Conservation (phyloP, 768 basidiomycete genomes). For the Pisolithus sp. region DNA sequence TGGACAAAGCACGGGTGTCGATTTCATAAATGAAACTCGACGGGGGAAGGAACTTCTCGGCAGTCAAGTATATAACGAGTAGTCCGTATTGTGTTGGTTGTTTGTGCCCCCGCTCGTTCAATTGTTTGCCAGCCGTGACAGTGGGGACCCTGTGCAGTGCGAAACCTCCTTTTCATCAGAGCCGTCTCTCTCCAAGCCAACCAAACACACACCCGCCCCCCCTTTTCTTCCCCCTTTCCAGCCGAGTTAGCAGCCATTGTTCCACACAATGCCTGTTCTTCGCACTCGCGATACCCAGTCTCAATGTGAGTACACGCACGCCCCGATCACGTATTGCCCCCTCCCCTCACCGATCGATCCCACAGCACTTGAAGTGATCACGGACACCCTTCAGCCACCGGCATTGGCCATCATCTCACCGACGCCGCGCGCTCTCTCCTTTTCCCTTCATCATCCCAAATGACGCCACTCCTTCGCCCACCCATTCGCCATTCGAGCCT, state of each 20-base stretch:
- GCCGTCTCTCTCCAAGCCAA: slow-evolving; percentile 19
- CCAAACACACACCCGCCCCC: slow-evolving; percentile 24
- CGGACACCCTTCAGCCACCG: slow-evolving; percentile 54
- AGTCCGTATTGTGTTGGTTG: slow-evolving; percentile 50
- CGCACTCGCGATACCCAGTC: slow-evolving; percentile 72
- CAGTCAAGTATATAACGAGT: slow-evolving; percentile 46
- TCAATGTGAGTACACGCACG: slow-evolving; percentile 32
- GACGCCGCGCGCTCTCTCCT: slow-evolving; percentile 51
- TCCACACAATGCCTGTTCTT: slow-evolving; percentile 61
- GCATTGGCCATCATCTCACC: slow-evolving; percentile 48
- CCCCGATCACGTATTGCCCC: neutral
- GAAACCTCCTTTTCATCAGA: slow-evolving; percentile 38
- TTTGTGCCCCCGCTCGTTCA: slow-evolving; percentile 55
- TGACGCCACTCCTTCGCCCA: slow-evolving; percentile 53
- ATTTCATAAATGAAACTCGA: slow-evolving; percentile 33
- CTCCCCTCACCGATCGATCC: neutral
- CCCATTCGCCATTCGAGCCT: slow-evolving; percentile 70
- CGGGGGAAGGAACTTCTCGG: slow-evolving; percentile 4
- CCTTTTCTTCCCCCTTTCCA: slow-evolving; percentile 22
- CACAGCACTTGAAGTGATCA: slow-evolving; percentile 70
- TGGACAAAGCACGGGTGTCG: slow-evolving; percentile 29
- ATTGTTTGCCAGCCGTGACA: slow-evolving; percentile 52
- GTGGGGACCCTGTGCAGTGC: slow-evolving; percentile 43
- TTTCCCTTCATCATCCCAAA: slow-evolving; percentile 34
- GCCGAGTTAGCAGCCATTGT: slow-evolving; percentile 23